Evolutionary conservation across 805 yeast species (phyloP).

Genomic region (Candida chauliodis): DNA sequence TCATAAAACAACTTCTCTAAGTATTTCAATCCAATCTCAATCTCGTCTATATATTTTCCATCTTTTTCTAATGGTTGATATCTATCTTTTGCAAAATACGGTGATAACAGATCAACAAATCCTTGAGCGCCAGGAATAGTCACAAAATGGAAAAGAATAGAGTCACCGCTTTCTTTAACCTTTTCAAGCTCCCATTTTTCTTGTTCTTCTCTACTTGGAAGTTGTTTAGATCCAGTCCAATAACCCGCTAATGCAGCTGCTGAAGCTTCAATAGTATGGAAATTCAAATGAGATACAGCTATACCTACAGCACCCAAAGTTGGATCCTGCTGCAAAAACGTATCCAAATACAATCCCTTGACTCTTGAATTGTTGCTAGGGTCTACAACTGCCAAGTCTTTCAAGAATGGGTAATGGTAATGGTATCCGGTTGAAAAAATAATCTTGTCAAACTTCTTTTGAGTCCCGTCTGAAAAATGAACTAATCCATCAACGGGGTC

Average conservation of each 20-base stretch:
- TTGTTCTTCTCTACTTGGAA: slow-evolving; percentile 43
- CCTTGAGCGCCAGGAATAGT: slow-evolving; percentile 20
- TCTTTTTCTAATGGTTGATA: slow-evolving; percentile 26
- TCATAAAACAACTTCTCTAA: slow-evolving; percentile 22
- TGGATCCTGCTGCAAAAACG: slow-evolving; percentile 41
- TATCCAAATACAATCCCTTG: slow-evolving; percentile 33
- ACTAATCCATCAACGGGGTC: slow-evolving; percentile 22
- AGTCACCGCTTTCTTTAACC: slow-evolving; percentile 18
- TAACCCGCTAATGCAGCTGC: slow-evolving; percentile 60
- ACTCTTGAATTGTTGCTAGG: slow-evolving; percentile 28
- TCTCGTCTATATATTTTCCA: slow-evolving; percentile 21
- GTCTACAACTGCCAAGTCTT: slow-evolving; percentile 20
- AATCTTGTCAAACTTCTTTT: slow-evolving; percentile 32
- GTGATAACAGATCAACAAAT: slow-evolving; percentile 23
- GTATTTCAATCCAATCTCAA: slow-evolving; percentile 15
- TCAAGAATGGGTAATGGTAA: slow-evolving; percentile 41
- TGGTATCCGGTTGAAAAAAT: slow-evolving; percentile 53
- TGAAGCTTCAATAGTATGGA: slow-evolving; percentile 47
- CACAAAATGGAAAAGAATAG: slow-evolving; percentile 32
- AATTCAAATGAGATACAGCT: slow-evolving; percentile 41
- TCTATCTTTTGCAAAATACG: slow-evolving; percentile 26
- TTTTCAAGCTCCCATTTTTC: slow-evolving; percentile 27
- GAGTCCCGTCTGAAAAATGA: slow-evolving; percentile 25
- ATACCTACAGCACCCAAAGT: slow-evolving; percentile 40
- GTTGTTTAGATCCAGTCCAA: slow-evolving; percentile 37